These are phyloP conservation scores for Anethum foeniculum DNA, from an alignment of 140 eudicot genomes.

Conservation along the genomic window DNA sequence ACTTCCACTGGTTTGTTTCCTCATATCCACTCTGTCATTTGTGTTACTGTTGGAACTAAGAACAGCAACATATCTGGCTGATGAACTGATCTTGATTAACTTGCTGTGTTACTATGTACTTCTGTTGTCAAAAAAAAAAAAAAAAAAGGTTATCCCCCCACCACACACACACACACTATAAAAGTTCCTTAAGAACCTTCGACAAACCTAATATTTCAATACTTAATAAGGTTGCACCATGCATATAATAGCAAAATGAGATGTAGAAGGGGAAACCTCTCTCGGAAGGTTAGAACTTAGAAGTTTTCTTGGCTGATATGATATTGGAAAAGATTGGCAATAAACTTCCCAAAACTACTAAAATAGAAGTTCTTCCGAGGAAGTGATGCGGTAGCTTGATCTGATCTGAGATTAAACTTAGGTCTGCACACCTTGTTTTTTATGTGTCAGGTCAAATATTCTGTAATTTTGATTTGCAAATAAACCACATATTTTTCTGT, in stretches of 20 bases:
- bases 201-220: neutral
- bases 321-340: neutral
- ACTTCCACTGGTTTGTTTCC: slow-evolving; percentile 59
- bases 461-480: neutral
- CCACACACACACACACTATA: neutral
- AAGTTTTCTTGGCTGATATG: neutral
- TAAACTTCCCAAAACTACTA: neutral
- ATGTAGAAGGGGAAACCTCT: neutral
- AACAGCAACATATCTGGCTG: neutral
- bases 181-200: neutral
- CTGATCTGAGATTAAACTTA: neutral
- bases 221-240: neutral
- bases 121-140: too few relatives aligned
- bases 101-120: neutral
- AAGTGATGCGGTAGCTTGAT: neutral
- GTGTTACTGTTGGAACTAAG: neutral
- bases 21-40: neutral
- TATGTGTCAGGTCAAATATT: neutral
- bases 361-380: neutral
- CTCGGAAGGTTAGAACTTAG: neutral
- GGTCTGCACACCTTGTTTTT: neutral
- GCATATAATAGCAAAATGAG: neutral
- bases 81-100: neutral
- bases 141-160: neutral
- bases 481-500: neutral